Evolutionary conservation across 2,329 filamentous ascomycete genomes (phyloP).

Genomic region (Erysiphe neolycopersici): DNA sequence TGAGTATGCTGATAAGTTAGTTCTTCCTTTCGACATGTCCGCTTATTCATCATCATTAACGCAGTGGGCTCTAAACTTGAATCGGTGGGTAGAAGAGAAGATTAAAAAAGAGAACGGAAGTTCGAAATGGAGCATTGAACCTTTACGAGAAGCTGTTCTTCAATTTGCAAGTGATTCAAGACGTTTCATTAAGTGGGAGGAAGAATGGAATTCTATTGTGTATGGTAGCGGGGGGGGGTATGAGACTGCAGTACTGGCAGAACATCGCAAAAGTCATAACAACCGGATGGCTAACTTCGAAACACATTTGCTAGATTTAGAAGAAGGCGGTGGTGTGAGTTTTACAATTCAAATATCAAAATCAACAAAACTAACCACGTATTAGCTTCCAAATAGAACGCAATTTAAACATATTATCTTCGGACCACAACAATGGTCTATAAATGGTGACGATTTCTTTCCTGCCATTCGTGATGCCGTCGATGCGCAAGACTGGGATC

Average conservation of each 20-base stretch:
- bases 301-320: constrained; percentile 52
- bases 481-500: constrained; percentile 39
- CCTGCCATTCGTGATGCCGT: constrained; percentile 68
- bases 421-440: constrained; percentile 55
- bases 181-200: constrained; percentile 50
- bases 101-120: constrained; percentile 24
- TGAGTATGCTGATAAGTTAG: constrained; percentile 54
- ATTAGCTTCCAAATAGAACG: constrained; percentile 52
- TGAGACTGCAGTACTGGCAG: constrained; percentile 41
- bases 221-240: constrained; percentile 43
- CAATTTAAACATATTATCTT: constrained; percentile 91
- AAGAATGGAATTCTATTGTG: constrained; percentile 47
- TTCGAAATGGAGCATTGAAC: constrained; percentile 15
- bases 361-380: constrained; percentile 2
- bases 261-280: constrained; percentile 51
- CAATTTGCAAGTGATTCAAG: constrained; percentile 31
- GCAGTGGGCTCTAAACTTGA: constrained; percentile 38
- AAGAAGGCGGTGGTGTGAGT: constrained; percentile 43
- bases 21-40: constrained; percentile 58
- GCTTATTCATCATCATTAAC: constrained; percentile 42
- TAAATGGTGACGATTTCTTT: constrained; percentile 41
- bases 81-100: constrained; percentile 33
- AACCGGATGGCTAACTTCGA: constrained; percentile 59
- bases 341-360: neutral
- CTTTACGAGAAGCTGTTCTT: constrained; percentile 34